A percentile compares a stretch with the other conserved stretches of the same genome.
phyloP scores from a whole-genome alignment of 225 moss, liverwort and hornwort genomes.

The Physcomitrellopsis africana region DNA sequence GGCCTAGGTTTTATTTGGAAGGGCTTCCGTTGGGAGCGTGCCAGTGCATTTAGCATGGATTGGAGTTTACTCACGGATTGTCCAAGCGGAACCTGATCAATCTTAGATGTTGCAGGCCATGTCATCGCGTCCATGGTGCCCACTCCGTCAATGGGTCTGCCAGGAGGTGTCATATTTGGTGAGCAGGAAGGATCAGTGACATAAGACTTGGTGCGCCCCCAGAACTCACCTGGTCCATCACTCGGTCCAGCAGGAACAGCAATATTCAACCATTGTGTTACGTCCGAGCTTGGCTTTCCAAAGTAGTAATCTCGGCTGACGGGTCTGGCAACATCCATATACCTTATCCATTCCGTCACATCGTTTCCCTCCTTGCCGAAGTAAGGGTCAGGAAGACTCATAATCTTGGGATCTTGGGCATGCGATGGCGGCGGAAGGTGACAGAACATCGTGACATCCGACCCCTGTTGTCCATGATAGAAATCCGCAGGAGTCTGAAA shows the following conservation, averaged over 20 bases:
- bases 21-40: constrained; percentile 41
- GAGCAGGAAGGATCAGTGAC: constrained; percentile 63
- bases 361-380: constrained; percentile 61
- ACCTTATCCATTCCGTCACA: constrained; percentile 57
- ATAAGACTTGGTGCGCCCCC: constrained; percentile 62
- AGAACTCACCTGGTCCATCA: constrained; percentile 42
- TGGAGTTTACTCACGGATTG: constrained; percentile 54
- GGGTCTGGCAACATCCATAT: constrained; percentile 50
- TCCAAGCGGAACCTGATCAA: constrained; percentile 59
- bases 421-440: constrained; percentile 58
- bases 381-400: constrained; percentile 50
- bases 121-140: constrained; percentile 57
- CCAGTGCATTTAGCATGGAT: constrained; percentile 50
- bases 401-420: constrained; percentile 46
- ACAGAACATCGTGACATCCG: constrained; percentile 55
- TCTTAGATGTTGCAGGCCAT: constrained; percentile 50
- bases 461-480: constrained; percentile 40
- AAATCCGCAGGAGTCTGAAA: constrained; percentile 45
- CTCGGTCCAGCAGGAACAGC: constrained; percentile 41
- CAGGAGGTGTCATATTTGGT: constrained; percentile 55
- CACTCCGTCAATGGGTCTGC: constrained; percentile 39
- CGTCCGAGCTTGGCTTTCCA: constrained; percentile 49
- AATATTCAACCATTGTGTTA: constrained; percentile 42
- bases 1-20: constrained; percentile 11
- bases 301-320: constrained; percentile 39